These are phyloP conservation scores for Alternaria arbusti DNA, from an alignment of 2,329 filamentous ascomycete genomes.

Conservation along the genomic window DNA sequence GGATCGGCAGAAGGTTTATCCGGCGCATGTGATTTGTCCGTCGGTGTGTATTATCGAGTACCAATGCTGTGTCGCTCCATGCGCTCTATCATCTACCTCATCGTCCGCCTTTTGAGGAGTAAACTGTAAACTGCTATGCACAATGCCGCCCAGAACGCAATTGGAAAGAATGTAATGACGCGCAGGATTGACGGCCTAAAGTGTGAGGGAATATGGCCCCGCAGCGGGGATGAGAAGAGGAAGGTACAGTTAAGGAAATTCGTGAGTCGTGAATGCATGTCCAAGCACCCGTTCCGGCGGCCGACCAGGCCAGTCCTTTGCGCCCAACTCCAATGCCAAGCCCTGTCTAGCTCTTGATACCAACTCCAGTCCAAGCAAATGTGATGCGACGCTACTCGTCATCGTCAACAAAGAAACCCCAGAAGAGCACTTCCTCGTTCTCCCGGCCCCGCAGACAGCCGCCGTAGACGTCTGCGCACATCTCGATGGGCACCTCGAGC, in stretches of 20 bases:
- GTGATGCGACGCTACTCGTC: conserved; percentile 26
- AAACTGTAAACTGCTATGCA: conserved; percentile 27
- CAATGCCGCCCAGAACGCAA: conserved; percentile 21
- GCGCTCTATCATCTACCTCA: conserved; percentile 31
- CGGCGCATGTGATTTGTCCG: conserved; percentile 31
- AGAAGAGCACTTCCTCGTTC: conserved; percentile 45
- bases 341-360: conserved; percentile 30
- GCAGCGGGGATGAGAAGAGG: conserved; percentile 13
- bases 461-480: conserved; percentile 46
- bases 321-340: conserved; percentile 44
- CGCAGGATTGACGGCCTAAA: conserved; percentile 19
- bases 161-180: conserved; percentile 11
- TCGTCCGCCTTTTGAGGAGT: conserved; percentile 24
- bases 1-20: conserved; percentile 24
- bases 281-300: conserved; percentile 30
- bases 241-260: conserved; percentile 36
- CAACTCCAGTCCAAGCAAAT: conserved; percentile 31
- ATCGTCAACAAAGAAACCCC: conserved; percentile 46
- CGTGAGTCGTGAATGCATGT: conserved; percentile 42
- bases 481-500: conserved; percentile 46
- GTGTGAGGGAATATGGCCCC: conserved; percentile 7
- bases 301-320: conserved; percentile 21
- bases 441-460: conserved; percentile 38
- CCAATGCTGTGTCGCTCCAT: conserved; percentile 19
- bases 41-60: conserved; percentile 22